Evolutionary conservation across 345 rosid genomes (phyloP), one percentile per base, ranked within the genome.

Genomic region (Eucalyptus regnans): DNA sequence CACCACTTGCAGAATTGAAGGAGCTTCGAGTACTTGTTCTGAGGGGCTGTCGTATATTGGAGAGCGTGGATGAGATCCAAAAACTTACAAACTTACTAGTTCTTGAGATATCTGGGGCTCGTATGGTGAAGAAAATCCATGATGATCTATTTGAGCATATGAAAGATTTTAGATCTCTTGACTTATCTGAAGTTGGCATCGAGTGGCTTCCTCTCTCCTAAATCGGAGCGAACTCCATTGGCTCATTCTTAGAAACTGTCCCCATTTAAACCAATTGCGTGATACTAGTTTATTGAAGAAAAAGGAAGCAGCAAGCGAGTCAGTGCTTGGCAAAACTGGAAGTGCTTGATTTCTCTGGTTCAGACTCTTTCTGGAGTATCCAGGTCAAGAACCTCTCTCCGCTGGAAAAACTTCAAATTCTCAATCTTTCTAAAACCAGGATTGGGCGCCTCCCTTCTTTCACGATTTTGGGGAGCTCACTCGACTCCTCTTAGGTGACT

Each of bases 211-310:
- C 92, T 87, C 92, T 37, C 87, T 93, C 86, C 86, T 91, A 22
- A 22, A 49, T 22, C 80, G 88, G 81, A 31, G 88, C 80, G 92
- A 92, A 44, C 93, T 94, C 44, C 89, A 76, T 31, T 91, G 93
- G 89, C 95, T 96, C 87, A 84, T 88, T 46, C 50, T 49, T 49
- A 49, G 50, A 49, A 49, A 41, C 0, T 41, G 43, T 43, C 56
- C 56, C 56, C 7, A 17, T 17, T 17, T 52, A 52, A 52, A 17
- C 23, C 56, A 52, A 52, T 17, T 17, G 56, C 7, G 56, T 7
- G 56, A 52, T 52, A 17, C 56, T 52, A 17, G 1, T 52, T 52
- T 52, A 52, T 52, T 52, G 56, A 52, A 52, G 22, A 51, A 52
- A 52, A 52, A 17, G 56, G 9, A 52, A 52, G 56, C 22, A 9